Percentiles rank a stretch among this genome's conserved stretches.
phyloP scores from a whole-genome alignment of 768 basidiomycete species.

The Tricholoma terreum region DNA sequence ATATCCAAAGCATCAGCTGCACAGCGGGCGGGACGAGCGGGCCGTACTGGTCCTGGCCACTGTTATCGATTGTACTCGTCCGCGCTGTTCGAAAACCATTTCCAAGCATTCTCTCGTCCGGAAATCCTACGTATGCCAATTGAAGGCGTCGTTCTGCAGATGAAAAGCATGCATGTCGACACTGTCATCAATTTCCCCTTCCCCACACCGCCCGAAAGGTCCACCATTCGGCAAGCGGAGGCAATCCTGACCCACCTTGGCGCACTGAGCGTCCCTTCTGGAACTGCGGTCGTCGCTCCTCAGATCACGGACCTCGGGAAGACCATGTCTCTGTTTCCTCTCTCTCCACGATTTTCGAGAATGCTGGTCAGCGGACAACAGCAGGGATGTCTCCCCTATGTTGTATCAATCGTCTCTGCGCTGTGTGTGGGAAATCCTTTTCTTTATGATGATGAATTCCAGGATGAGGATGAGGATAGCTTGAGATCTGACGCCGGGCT shows the following conservation, averaged over 20 bases:
- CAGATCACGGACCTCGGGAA: conserved; percentile 88
- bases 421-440: conserved; percentile 96
- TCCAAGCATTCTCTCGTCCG: conserved; percentile 81
- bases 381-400: conserved; percentile 78
- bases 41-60: conserved; percentile 96
- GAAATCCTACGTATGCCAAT: conserved; percentile 96
- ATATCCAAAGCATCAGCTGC: conserved; percentile 92
- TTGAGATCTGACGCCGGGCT: conserved; percentile 37
- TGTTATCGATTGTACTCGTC: conserved; percentile 98
- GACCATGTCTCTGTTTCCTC: conserved; percentile 90
- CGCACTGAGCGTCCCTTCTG: conserved; percentile 53
- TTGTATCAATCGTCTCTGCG: conserved; percentile 87
- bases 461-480: conserved; percentile 38
- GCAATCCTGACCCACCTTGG: conserved; percentile 76
- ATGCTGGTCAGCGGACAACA: conserved; percentile 94
- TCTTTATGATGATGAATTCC: conserved; percentile 73
- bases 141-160: conserved; percentile 94
- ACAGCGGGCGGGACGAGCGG: conserved; percentile 94
- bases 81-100: conserved; percentile 90
- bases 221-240: conserved; percentile 77
- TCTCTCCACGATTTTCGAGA: conserved; percentile 91
- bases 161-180: conserved; percentile 99
- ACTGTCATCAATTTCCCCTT: conserved; percentile 97
- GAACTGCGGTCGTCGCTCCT: conserved; percentile 32
- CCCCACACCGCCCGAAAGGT: conserved; percentile 89